A percentile compares a stretch with the other conserved stretches of the same genome.
These are phyloP conservation scores for Lathyrus tuberosus DNA, from an alignment of 306 rosid species.

Conservation along the genomic window DNA sequence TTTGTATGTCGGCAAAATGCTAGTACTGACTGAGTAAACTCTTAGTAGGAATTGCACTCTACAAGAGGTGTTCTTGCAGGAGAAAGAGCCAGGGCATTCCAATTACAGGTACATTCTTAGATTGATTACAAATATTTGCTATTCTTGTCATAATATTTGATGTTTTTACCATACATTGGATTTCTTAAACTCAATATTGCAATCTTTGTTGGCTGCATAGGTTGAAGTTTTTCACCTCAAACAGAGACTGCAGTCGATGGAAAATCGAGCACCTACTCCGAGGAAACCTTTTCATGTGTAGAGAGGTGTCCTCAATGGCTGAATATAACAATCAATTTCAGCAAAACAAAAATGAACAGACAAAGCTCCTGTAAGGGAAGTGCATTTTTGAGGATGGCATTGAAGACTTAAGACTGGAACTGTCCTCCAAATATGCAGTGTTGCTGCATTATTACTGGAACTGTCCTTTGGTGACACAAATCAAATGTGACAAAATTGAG, in stretches of 20 bases:
- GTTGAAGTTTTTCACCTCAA: slow-evolving; percentile 95
- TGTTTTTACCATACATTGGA: slow-evolving; percentile 1
- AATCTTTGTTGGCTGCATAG: slow-evolving; percentile 46
- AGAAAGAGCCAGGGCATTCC: slow-evolving; percentile 93
- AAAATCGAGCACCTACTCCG: slow-evolving; percentile 83
- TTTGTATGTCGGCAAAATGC: slow-evolving; percentile 10
- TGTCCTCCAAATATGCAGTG: slow-evolving; percentile 10
- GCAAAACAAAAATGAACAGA: slow-evolving; percentile 20
- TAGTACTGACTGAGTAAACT: slow-evolving; percentile 21
- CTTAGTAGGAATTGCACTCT: slow-evolving; percentile 78
- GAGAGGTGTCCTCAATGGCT: slow-evolving; percentile 22
- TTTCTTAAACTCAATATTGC: not conserved
- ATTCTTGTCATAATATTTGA: not conserved
- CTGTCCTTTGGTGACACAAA: slow-evolving; percentile 1
- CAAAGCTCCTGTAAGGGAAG: not conserved
- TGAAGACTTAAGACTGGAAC: slow-evolving; percentile 2
- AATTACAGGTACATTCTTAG: slow-evolving; percentile 69
- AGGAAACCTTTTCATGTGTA: slow-evolving; percentile 74
- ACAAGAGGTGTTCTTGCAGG: slow-evolving; percentile 94
- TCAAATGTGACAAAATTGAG: slow-evolving; percentile 11
- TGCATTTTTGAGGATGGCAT: slow-evolving; percentile 11
- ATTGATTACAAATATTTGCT: not conserved
- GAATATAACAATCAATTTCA: slow-evolving; percentile 9
- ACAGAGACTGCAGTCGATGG: slow-evolving; percentile 91
- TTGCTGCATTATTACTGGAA: not conserved